Percentiles rank a stretch among this genome's conserved stretches.
These are phyloP conservation scores for Tuber indicum DNA, from an alignment of 495 filamentous ascomycete species.

Conservation along the genomic window DNA sequence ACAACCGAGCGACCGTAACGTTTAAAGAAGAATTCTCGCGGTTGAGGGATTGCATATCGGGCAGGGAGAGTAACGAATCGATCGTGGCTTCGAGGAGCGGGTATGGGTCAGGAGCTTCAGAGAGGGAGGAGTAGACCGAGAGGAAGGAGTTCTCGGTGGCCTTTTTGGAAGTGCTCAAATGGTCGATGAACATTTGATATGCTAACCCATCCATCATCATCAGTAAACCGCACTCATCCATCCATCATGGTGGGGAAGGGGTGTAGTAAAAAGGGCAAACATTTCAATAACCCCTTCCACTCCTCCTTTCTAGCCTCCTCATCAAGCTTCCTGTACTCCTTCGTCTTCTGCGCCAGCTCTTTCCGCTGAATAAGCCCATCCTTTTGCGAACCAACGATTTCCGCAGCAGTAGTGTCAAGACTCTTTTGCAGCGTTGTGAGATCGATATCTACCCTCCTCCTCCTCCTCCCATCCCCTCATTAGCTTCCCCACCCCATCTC, in stretches of 20 bases:
- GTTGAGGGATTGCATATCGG: constrained; percentile 50
- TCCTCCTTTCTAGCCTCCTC: constrained; percentile 81
- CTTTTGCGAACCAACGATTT: constrained; percentile 84
- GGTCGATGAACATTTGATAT: constrained; percentile 95
- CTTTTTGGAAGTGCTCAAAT: constrained; percentile 89
- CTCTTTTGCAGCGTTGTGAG: constrained; percentile 76
- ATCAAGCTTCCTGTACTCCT: constrained; percentile 92
- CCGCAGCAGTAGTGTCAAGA: constrained; percentile 83
- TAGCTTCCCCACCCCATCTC: constrained; percentile 14
- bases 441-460: constrained; percentile 63
- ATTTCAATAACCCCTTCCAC: constrained; percentile 82
- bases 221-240: constrained; percentile 12
- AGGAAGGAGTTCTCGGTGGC: constrained; percentile 84
- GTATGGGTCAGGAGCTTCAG: constrained; percentile 94
- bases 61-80: constrained; percentile 60
- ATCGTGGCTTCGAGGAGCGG: constrained; percentile 93
- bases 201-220: constrained; percentile 48
- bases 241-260: constrained; percentile 2
- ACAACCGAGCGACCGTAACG: constrained; percentile 68
- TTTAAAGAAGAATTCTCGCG: constrained; percentile 82
- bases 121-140: constrained; percentile 83
- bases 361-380: constrained; percentile 91
- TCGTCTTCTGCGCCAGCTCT: constrained; percentile 95
- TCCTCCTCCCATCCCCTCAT: constrained; percentile 24
- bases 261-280: constrained; percentile 43